phyloP scores from a whole-genome alignment of 768 basidiomycete species.

The Mycena pura region DNA sequence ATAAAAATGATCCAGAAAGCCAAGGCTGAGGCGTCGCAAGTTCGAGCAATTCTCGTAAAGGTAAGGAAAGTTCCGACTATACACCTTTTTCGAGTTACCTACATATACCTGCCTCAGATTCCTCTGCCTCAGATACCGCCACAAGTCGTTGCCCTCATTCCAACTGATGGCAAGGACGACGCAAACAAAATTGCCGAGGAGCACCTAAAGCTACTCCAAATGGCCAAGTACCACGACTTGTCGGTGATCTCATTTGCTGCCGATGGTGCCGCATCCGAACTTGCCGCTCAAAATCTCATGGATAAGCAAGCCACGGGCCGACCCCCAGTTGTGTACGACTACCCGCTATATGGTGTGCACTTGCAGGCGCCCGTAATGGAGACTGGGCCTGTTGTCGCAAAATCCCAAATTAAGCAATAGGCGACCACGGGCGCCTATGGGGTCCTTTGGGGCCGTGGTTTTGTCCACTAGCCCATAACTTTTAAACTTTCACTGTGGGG shows the following conservation, averaged over 20 bases:
- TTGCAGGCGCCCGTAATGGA: slow-evolving; percentile 27
- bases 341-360: slow-evolving; percentile 27
- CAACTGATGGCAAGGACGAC: slow-evolving; percentile 33
- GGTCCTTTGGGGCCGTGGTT: too few species aligned
- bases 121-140: slow-evolving; percentile 30
- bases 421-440: too few species aligned
- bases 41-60: slow-evolving; percentile 33
- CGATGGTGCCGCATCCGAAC: slow-evolving; percentile 34
- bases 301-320: slow-evolving; percentile 17
- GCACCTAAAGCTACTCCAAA: slow-evolving; percentile 27
- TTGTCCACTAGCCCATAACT: too few species aligned
- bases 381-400: slow-evolving; percentile 30
- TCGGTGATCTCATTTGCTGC: slow-evolving; percentile 26
- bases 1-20: slow-evolving; percentile 20
- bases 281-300: slow-evolving; percentile 31
- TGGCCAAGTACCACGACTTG: slow-evolving; percentile 27
- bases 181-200: slow-evolving; percentile 29
- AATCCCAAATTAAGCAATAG: too few species aligned
- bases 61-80: slow-evolving; percentile 24
- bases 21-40: slow-evolving; percentile 32
- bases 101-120: slow-evolving; percentile 18
- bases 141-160: slow-evolving; percentile 31
- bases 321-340: slow-evolving; percentile 26
- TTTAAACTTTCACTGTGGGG: too few species aligned
- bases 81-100: background rate